Base-by-base conservation (phyloP, 176 grass and related monocot genomes). In the Elaeis guineensis region DNA sequence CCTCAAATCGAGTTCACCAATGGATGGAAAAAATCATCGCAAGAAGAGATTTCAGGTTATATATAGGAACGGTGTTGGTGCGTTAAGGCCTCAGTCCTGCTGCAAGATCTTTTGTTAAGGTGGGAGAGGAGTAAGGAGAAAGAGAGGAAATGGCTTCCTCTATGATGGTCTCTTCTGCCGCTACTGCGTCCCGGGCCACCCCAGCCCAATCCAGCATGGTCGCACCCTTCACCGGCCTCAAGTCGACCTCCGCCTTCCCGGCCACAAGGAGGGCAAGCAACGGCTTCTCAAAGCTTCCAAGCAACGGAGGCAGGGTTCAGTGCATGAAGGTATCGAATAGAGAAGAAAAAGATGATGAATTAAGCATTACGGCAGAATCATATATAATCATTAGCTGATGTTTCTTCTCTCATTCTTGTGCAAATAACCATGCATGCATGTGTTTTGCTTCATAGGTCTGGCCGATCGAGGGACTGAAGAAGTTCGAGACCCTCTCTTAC, bases 241-340 rank as follows among this genome's bases (percentile, higher is more conserved):
- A 79, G 60, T 82, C 79, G 53, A 24, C 73, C 16, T 50, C 73
- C 7, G 57, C 63, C 3, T 51, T 86, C 61, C 83, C 76, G 19
- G 6, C 51, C 2, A 70, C 55, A 59, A 69, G 68, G 72, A 73
- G 59, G 59, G 58, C 63, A 28, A 69, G 16, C 56, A 17, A 29
- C 19, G 66, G 65, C 66, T 24, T 82, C 15, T 64, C 71, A 58
- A 73, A 5, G 25, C 65, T 80, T 52, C 69, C 69, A 57, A 83
- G 73, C 90, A 95, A 83, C 54, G 75, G 79, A 4, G 80, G 82
- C 23, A 75, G 69, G 75, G 80, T 95, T 49, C 50, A 35, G 61
- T 95, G 90, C 85, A 95, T 95, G 82, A 85, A 95, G 85, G 90
- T 83, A 62, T 25, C 19, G 15, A 61, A 19, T 1, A 51, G 20